These are phyloP conservation scores for Lasiodiplodia sp. DNA, from an alignment of 2,329 filamentous ascomycete genomes.

Conservation along the genomic window DNA sequence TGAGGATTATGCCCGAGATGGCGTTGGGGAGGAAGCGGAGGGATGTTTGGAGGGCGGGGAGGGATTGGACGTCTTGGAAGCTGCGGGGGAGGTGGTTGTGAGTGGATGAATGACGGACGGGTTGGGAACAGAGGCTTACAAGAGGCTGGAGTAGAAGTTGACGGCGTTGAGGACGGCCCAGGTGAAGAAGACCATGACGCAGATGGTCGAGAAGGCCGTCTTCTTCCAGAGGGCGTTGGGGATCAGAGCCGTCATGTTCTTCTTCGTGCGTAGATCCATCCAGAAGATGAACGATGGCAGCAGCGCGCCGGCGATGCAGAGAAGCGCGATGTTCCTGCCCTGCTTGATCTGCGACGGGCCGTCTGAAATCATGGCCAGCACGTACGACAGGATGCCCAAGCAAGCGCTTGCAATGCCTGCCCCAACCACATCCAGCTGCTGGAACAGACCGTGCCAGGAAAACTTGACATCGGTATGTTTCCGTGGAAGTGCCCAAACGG, in stretches of 20 bases:
- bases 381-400: neutral
- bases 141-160: slow-evolving; percentile 52
- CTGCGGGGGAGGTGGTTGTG: neutral
- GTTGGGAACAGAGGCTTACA: slow-evolving; percentile 24
- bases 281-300: slow-evolving; percentile 62
- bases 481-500: slow-evolving; percentile 42
- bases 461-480: neutral
- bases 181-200: slow-evolving; percentile 53
- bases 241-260: slow-evolving; percentile 62
- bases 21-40: slow-evolving; percentile 54
- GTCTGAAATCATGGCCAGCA: slow-evolving; percentile 3
- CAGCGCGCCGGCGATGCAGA: slow-evolving; percentile 53
- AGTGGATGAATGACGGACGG: neutral
- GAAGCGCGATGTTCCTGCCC: slow-evolving; percentile 38
- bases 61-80: slow-evolving; percentile 52
- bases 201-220: slow-evolving; percentile 62
- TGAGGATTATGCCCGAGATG: slow-evolving; percentile 50
- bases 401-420: neutral
- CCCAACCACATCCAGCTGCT: neutral
- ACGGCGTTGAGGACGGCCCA: slow-evolving; percentile 48
- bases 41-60: slow-evolving; percentile 45
- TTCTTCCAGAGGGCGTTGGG: slow-evolving; percentile 70
- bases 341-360: neutral
- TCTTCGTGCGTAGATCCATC: slow-evolving; percentile 59
- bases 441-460: neutral